Evolutionary conservation across 2,329 filamentous ascomycete genomes (phyloP), one percentile per base, ranked within the genome.

Genomic region (Diaporthe velutina): DNA sequence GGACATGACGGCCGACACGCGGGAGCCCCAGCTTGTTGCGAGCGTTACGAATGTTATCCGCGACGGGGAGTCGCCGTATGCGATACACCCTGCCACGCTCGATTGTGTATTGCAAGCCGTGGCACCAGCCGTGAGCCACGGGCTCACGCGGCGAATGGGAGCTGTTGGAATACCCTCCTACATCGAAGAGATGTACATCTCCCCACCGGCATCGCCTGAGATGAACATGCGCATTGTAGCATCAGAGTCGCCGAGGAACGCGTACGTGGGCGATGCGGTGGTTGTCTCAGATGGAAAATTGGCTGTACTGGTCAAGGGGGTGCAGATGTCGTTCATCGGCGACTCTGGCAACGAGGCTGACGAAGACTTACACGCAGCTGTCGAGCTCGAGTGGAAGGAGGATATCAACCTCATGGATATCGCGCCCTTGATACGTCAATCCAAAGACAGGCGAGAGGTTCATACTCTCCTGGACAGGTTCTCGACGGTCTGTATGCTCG

Each of bases 111-210:
- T 54, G 33, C 66, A 70, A 10, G 42, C 48, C 2, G 45, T 55
- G 13, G 33, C 28, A 0, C 42, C 50, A 4, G 42, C 48, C 9
- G n/a, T 70, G 19, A 38, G 42, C 48, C 8, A 19, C 10, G 66
- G 66, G 0, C 48, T 52, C 6, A 54, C 66, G 9, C 42, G 60
- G 28, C 30, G 50, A 9, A 71, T 76, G 15, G 73, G 74, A 1
- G 76, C 76, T 28, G 72, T 78, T 15, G 74, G 74, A 2, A 78
- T 82, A 0, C 81, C 81, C 13, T 81, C 81, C 0, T 75, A 76
- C 54, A 81, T 79, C 73, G 80, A 79, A 33, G 78, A 80, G 55
- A 60, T 78, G 13, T 74, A 77, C 19, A 48, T 78, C 9, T 57
- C 33, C 25, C 42, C 42, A 10, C 42, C 42, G 10, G 33, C 4